Evolutionary conservation across 139 green algal species (phyloP).

Genomic region (Coelastrella sp.): DNA sequence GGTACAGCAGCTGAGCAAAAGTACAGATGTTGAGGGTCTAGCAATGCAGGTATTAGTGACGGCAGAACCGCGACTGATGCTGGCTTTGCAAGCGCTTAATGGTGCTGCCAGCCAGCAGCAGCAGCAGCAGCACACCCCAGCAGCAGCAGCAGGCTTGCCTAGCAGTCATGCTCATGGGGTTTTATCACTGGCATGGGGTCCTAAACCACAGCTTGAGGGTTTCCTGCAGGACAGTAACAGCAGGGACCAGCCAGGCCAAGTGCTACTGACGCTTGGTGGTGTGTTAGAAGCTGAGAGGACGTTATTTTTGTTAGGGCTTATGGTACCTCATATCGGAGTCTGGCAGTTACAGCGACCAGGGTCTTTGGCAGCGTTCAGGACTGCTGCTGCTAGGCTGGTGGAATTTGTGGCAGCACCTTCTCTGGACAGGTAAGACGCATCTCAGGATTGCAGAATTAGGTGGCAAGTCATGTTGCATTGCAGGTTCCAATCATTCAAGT

Average conservation of each 20-base stretch:
- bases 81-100: constrained; percentile 10
- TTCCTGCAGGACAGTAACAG: neutral
- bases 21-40: neutral
- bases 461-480: too few relatives aligned
- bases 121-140: neutral
- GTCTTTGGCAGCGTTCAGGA: constrained; percentile 20
- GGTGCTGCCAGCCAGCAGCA: neutral
- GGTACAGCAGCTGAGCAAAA: constrained; percentile 26
- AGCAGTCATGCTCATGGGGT: neutral
- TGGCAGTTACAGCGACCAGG: constrained; percentile 46
- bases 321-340: constrained; percentile 17
- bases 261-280: neutral
- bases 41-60: constrained; percentile 23
- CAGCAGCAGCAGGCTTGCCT: neutral
- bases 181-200: constrained; percentile 17
- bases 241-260: neutral
- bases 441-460: too few relatives aligned
- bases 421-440: neutral
- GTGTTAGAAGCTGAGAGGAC: constrained; percentile 37
- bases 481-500: too few relatives aligned
- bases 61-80: constrained; percentile 21
- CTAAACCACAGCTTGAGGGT: neutral
- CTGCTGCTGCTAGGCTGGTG: constrained; percentile 30
- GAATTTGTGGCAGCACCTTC: constrained; percentile 45
- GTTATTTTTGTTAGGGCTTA: constrained; percentile 18